Base-by-base conservation (phyloP, 768 basidiomycete species). In the Lactarius sanguifluus region DNA sequence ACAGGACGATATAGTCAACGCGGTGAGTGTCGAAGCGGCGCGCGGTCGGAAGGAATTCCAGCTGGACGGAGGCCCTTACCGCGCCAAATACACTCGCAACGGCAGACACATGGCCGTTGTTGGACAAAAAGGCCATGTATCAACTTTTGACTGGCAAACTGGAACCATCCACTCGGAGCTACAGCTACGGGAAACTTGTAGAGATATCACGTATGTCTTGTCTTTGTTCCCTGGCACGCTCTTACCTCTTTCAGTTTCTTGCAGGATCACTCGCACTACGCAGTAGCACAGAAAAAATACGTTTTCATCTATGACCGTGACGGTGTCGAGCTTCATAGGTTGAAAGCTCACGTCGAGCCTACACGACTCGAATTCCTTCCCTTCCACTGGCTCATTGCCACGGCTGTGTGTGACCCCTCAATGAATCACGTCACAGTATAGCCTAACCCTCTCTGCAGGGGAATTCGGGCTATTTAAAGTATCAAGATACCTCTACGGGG, bases 401-500 rank as follows among this genome's bases (percentile, higher is more conserved):
- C 86, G 67, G 82, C 94, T 18, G 94, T 95, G 74, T 64, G 90
- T 64, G n/a, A 12, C 10, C 34, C 23, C 16, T 25, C 23, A 34
- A 25, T 40, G 15, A 18, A 28, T 41, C 25, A 12, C 18, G 10
- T 55, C 7, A 23, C 23, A 1, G 61, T 59, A 34, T 23, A 59
- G 52, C 34, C 57, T 56, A 58, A 59, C 67, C 47, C 62, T 40
- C 30, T 55, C 2, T 66, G 15, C 66, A 87, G 92, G 93, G 95
- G 8, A 91, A 95, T 73, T 80, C 92, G 16, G 96, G 97, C 2
- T 92, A 88, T 76, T 81, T 98, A 0, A 96, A 96, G 79, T 99
- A 98, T 78, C 94, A 96, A 79, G 97, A 99, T 74, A 96, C 93
- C 0, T 94, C 96, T 5, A 98, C 94, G 0, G 97, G 97, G 15